These are phyloP conservation scores for Paraphoma chrysanthemicola DNA, from an alignment of 2,329 filamentous ascomycete genomes.

Conservation along the genomic window DNA sequence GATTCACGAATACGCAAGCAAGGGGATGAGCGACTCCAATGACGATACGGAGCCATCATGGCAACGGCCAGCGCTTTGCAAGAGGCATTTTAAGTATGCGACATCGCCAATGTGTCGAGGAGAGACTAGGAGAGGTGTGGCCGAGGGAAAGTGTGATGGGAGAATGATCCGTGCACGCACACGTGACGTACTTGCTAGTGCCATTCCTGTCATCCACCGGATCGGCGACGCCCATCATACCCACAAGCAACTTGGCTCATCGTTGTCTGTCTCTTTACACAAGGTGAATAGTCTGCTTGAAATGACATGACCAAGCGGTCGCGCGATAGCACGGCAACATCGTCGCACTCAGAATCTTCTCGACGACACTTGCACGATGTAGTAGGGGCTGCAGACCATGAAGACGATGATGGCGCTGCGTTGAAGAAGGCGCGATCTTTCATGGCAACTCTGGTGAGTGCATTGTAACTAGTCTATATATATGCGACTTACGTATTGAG, in stretches of 20 bases:
- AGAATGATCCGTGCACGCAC: no score
- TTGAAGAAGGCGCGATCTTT: conserved; percentile 45
- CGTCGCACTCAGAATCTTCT: conserved; percentile 23
- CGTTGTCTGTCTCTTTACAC: not conserved
- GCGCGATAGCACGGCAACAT: conserved; percentile 25
- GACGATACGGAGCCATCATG: no score
- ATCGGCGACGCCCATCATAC: not conserved
- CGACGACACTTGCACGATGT: conserved; percentile 27
- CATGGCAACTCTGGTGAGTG: conserved; percentile 43
- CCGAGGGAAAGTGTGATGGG: no score
- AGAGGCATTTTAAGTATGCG: no score
- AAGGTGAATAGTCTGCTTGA: not conserved
- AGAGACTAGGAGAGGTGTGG: no score
- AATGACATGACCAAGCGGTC: conserved; percentile 48
- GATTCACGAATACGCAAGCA: no score
- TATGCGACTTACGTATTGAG: conserved; percentile 29
- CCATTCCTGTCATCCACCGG: no score
- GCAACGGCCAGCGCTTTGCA: no score
- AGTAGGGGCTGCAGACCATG: conserved; percentile 30
- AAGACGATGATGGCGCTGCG: conserved; percentile 31
- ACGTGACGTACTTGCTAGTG: no score
- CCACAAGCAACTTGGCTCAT: not conserved
- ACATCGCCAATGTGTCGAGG: no score
- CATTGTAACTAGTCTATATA: not conserved
- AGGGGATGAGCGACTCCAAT: no score